Evolutionary conservation across 768 basidiomycete species (phyloP), one percentile per base, ranked within the genome.

Genomic region (Naganishia vishniacii): DNA sequence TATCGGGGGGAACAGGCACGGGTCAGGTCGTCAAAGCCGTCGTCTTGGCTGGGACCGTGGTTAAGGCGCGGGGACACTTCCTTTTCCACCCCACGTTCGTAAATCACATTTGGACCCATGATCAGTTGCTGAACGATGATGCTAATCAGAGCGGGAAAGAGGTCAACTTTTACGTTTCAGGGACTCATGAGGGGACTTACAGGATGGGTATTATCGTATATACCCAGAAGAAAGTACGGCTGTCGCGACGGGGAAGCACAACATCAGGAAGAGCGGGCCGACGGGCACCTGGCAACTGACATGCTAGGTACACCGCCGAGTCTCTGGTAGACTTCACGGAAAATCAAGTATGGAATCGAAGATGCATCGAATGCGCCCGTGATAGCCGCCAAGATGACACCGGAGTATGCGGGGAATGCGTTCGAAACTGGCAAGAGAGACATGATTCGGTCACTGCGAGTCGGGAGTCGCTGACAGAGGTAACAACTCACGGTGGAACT

Each of bases 301-400:
- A 68, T 32, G 60, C 51, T 68, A 1, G 70, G 68, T 20, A 63
- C 56, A 7, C 65, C 62, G n/a, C 64, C 68, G 11, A 66, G 25
- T 7, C 59, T 60, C 25, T 68, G 67, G 60, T 77, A 77, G 12
- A 70, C 58, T 3, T 71, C 64, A 11, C 72, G 68, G 65, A 76
- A 78, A 20, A 78, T 44, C 40, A 78, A 71, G 42, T 72, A 77
- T 0, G 79, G 77, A 3, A 79, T 51, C 26, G 72, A 74, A 20
- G 72, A 75, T 18, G 77, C 76, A 59, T 79, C 79, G 64, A 80
- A 80, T 0, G 79, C 76, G 16, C 79, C 79, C 3, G 78, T 78
- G 26, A 80, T 68, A 48, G 76, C 71, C 34, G 74, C 74, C 37
- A 80, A 73, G 48, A 79, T 74, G 32, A 80, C 70, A 2, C 79